Conservation (phyloP, 495 filamentous ascomycete genomes). For the Lophium mytilinum region DNA sequence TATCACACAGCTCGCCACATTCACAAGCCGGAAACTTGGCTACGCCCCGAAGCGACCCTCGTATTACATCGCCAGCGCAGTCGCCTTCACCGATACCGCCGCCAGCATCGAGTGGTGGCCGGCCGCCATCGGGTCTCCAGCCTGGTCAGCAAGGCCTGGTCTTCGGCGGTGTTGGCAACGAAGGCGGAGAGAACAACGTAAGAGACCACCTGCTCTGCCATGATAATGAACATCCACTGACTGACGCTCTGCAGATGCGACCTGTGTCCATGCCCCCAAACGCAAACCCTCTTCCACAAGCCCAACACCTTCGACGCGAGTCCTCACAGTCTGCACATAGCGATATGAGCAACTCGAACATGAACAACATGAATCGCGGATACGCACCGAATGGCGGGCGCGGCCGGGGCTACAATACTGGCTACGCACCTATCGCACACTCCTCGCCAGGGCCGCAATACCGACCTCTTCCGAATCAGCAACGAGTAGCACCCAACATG, state of each 20-base stretch:
- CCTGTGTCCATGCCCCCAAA: constrained; percentile 52
- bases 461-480: constrained; percentile 49
- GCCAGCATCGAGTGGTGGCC: constrained; percentile 61
- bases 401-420: constrained; percentile 49
- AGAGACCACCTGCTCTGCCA: constrained; percentile 33
- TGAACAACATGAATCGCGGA: constrained; percentile 28
- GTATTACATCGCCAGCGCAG: constrained; percentile 55
- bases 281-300: constrained; percentile 51
- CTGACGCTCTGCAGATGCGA: constrained; percentile 40
- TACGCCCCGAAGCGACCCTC: constrained; percentile 30
- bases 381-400: constrained; percentile 48
- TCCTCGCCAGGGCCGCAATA: constrained; percentile 54
- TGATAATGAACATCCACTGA: background rate
- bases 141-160: constrained; percentile 47
- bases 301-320: constrained; percentile 68
- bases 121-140: constrained; percentile 65
- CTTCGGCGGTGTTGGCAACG: constrained; percentile 74
- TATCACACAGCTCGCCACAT: constrained; percentile 51
- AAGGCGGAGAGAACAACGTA: constrained; percentile 53
- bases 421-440: constrained; percentile 51
- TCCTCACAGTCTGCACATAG: constrained; percentile 74
- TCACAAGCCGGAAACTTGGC: constrained; percentile 50
- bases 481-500: constrained; percentile 56
- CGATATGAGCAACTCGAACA: constrained; percentile 59
- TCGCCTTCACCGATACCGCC: constrained; percentile 88